Percentiles rank a stretch among this genome's conserved stretches.
phyloP scores from a whole-genome alignment of 2,329 filamentous ascomycete species.

The Endocalyx cinctus region DNA sequence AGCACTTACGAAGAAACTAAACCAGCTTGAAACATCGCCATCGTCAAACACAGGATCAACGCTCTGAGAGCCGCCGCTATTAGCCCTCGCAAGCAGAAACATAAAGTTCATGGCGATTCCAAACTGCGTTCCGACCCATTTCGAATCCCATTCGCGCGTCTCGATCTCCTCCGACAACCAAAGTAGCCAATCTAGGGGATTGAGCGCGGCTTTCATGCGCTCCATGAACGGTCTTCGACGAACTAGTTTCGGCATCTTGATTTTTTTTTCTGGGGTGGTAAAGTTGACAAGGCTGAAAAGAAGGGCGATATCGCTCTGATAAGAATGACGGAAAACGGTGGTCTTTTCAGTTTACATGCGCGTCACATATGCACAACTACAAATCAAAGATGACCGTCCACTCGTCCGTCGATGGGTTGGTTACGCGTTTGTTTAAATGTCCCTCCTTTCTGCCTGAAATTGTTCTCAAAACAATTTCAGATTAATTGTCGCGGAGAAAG shows the following conservation, averaged over 20 bases:
- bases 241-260: conserved; percentile 69
- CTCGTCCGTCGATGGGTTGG: too few relatives aligned
- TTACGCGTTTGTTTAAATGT: too few relatives aligned
- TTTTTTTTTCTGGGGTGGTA: too few relatives aligned
- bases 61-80: conserved; percentile 52
- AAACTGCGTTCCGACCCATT: conserved; percentile 68
- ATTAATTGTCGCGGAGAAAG: too few relatives aligned
- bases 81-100: conserved; percentile 79
- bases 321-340: too few relatives aligned
- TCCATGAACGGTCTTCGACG: conserved; percentile 74
- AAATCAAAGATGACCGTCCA: too few relatives aligned
- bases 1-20: conserved; percentile 48
- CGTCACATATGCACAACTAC: too few relatives aligned
- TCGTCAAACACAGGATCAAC: conserved; percentile 85
- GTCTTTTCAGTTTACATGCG: too few relatives aligned
- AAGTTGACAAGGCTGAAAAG: too few relatives aligned
- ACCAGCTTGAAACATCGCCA: conserved; percentile 59
- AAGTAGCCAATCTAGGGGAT: conserved; percentile 83
- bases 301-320: too few relatives aligned
- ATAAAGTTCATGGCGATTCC: conserved; percentile 73
- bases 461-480: too few relatives aligned
- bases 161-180: conserved; percentile 93
- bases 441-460: too few relatives aligned
- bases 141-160: conserved; percentile 84
- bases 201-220: conserved; percentile 74